Conservation (phyloP, 441 rosid genomes). For the Gossypium trilobum region DNA sequence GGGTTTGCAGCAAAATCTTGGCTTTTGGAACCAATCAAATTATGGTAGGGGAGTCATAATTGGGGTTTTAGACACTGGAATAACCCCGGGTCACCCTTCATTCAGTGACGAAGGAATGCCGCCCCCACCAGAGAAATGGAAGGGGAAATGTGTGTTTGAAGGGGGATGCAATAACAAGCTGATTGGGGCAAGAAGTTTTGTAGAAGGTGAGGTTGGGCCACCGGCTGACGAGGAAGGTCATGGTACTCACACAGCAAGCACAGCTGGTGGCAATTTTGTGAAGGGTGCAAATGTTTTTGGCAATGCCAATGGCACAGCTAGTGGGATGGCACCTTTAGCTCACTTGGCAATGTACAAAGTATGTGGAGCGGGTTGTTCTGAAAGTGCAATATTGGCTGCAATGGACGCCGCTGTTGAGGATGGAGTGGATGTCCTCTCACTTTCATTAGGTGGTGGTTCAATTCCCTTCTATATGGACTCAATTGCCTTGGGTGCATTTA, state of each 20-base stretch:
- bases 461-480: slow-evolving; percentile 21
- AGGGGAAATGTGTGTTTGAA: slow-evolving; percentile 43
- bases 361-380: slow-evolving; percentile 37
- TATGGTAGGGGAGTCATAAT: slow-evolving; percentile 45
- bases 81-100: slow-evolving; percentile 45
- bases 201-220: background rate
- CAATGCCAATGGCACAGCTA: slow-evolving; percentile 65
- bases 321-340: slow-evolving; percentile 69
- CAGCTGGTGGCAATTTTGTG: slow-evolving; percentile 59
- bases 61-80: slow-evolving; percentile 44
- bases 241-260: slow-evolving; percentile 71
- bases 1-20: slow-evolving; percentile 33
- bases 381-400: slow-evolving; percentile 37
- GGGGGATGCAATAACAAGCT: slow-evolving; percentile 42
- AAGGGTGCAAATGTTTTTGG: slow-evolving; percentile 48
- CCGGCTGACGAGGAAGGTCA: slow-evolving; percentile 55
- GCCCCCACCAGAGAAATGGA: slow-evolving; percentile 52
- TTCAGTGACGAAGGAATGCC: slow-evolving; percentile 37
- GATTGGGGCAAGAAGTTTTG: slow-evolving; percentile 38
- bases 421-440: slow-evolving; percentile 46
- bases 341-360: slow-evolving; percentile 66
- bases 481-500: slow-evolving; percentile 28
- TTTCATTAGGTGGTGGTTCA: slow-evolving; percentile 34
- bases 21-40: slow-evolving; percentile 31
- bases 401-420: slow-evolving; percentile 41